phyloP scores from a whole-genome alignment of 1,284 basidiomycete genomes.

The Naganishia liquefaciens region DNA sequence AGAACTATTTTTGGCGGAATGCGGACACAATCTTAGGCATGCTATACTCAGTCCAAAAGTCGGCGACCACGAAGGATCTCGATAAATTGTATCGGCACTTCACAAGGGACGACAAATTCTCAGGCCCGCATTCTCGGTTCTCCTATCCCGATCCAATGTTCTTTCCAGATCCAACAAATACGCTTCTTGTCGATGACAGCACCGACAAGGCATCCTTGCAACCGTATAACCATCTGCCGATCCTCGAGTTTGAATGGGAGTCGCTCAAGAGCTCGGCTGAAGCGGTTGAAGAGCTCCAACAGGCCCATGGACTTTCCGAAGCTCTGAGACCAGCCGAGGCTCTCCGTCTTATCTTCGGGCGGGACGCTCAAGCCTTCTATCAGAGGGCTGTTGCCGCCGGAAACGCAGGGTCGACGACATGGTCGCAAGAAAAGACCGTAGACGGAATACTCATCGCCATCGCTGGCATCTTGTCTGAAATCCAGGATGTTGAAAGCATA shows the following conservation, averaged over 20 bases:
- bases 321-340: conserved; percentile 2
- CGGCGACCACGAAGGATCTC: conserved; percentile 52
- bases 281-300: conserved; percentile 3
- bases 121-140: neutral
- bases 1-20: neutral
- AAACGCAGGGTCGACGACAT: too few species aligned
- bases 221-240: conserved; percentile 51
- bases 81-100: conserved; percentile 44
- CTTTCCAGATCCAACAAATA: conserved; percentile 33
- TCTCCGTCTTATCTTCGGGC: conserved; percentile 15
- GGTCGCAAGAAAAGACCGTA: neutral
- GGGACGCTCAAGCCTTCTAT: conserved; percentile 3
- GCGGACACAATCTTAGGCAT: conserved; percentile 1
- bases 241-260: conserved; percentile 45
- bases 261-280: conserved; percentile 1
- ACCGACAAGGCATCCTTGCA: conserved; percentile 50
- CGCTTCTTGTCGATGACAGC: conserved; percentile 51
- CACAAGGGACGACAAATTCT: neutral
- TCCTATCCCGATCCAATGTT: conserved; percentile 29
- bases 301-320: neutral
- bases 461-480: conserved; percentile 49
- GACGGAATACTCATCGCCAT: conserved; percentile 43
- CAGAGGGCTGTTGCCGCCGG: neutral
- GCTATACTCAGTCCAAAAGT: conserved; percentile 38
- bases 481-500: conserved; percentile 43